Base-by-base conservation (phyloP, 257 asterid species). In the Plantago major region DNA sequence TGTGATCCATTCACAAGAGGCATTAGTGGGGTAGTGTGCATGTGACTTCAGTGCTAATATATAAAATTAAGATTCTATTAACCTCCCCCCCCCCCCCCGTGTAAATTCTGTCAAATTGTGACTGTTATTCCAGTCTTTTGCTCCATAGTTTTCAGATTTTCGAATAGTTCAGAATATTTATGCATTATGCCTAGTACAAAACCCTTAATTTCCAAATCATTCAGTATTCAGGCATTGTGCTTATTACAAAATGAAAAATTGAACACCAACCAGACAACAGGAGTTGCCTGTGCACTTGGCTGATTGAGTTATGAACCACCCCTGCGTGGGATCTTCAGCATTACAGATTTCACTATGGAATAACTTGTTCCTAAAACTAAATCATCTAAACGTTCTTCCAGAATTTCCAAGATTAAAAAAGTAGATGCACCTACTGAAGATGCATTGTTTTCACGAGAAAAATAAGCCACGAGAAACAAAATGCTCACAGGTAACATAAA, bases 1-100 rank as follows among this genome's bases (percentile, higher is more conserved):
- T 55, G 69, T 63, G 73, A 70, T 66, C 86, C 85, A 75, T 79
- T 78, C 86, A 87, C 87, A 73, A 64, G 89, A 73, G 73, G 68
- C 66, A 68, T 69, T 70, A 69, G 84, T 65, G 76, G 37, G 73
- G 72, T 65, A 59, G 83, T 66, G 79, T 67, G 79, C 74, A 42
- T 58, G 71, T 75, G 73, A 50, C 57, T 42, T n/a, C 66, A 15
- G 58, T 12, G 52, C 47, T 40, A 37, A 28, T 51, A 50, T 19
- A 51, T 19, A 51, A 51, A 22, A 19, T 33, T 8, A 2, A n/a
- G 37, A 26, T 12, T 18, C 28, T 12, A 12, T 37, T 9, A 53
- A 52, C n/a, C n/a, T 22, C 26, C 26, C 28, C 58, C 13, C 37
- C 26, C 4, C 11, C 10, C 30, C 15, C 18, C 11, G 19, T 22